A percentile compares a stretch with the other conserved stretches of the same genome.
Evolutionary conservation across 2,329 filamentous ascomycete species (phyloP).

Genomic region (Rhynchosporium graminicola): DNA sequence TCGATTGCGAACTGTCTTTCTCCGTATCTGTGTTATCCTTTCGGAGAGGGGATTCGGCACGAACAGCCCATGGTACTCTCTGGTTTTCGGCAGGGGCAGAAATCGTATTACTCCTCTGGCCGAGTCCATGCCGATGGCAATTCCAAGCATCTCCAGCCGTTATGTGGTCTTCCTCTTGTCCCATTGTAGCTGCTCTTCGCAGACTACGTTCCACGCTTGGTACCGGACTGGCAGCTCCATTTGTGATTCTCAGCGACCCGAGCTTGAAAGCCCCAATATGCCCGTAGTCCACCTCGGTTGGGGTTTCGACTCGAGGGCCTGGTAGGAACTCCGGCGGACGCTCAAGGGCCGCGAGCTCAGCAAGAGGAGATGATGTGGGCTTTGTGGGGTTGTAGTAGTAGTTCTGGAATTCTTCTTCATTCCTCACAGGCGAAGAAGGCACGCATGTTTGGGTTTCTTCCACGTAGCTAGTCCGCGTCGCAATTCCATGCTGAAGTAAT

Average conservation of each 20-base stretch:
- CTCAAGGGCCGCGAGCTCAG: slow-evolving; percentile 19
- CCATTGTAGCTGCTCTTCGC: slow-evolving; percentile 24
- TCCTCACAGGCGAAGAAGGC: slow-evolving; percentile 22
- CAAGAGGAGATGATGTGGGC: slow-evolving; percentile 24
- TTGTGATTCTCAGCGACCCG: slow-evolving; percentile 62
- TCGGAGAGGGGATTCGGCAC: slow-evolving; percentile 32
- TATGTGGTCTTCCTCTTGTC: slow-evolving; percentile 31
- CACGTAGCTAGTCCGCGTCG: slow-evolving; percentile 34
- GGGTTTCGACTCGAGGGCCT: slow-evolving; percentile 44
- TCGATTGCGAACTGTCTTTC: background rate
- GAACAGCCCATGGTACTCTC: slow-evolving; percentile 30
- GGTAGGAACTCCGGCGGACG: slow-evolving; percentile 19
- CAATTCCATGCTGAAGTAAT: slow-evolving; percentile 39
- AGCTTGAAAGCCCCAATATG: slow-evolving; percentile 64
- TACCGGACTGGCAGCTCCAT: slow-evolving; percentile 55
- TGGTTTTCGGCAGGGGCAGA: slow-evolving; percentile 24
- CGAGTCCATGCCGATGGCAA: slow-evolving; percentile 22
- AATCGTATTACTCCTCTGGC: slow-evolving; percentile 34
- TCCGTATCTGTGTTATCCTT: slow-evolving; percentile 17
- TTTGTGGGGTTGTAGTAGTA: slow-evolving; percentile 26
- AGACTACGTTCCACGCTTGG: slow-evolving; percentile 42
- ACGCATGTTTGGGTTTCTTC: slow-evolving; percentile 27
- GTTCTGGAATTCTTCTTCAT: slow-evolving; percentile 20
- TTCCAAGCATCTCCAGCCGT: slow-evolving; percentile 14
- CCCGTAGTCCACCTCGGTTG: slow-evolving; percentile 57